Percentiles rank a stretch among this genome's conserved stretches.
These are phyloP conservation scores for Hericium coralloides DNA, from an alignment of 768 basidiomycete species.

Conservation along the genomic window DNA sequence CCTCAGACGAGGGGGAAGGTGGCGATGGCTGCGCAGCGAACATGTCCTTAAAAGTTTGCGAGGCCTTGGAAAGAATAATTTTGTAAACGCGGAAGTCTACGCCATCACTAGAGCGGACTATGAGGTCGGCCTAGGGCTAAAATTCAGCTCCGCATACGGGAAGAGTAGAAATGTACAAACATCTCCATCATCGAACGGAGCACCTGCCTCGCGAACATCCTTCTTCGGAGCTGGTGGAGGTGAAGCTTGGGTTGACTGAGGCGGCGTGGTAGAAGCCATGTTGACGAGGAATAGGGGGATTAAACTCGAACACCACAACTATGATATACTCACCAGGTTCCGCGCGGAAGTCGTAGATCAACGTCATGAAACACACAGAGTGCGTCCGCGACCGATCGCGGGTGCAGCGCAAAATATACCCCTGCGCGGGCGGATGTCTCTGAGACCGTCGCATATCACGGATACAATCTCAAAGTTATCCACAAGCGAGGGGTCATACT, in stretches of 20 bases:
- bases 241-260: too few species aligned
- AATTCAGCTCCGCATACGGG: too few species aligned
- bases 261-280: background rate
- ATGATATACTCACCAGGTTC: too few species aligned
- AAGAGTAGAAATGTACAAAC: background rate
- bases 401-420: too few species aligned
- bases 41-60: background rate
- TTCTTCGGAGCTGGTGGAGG: background rate
- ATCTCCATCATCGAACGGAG: background rate
- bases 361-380: too few species aligned
- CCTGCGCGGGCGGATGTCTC: too few species aligned
- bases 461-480: too few species aligned
- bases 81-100: constrained; percentile 5
- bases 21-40: background rate
- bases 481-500: too few species aligned
- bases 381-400: too few species aligned
- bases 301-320: too few species aligned
- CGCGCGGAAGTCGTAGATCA: too few species aligned
- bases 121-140: background rate
- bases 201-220: background rate
- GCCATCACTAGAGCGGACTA: constrained; percentile 5
- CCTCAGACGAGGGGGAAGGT: background rate
- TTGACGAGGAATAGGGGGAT: background rate
- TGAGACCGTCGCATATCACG: too few species aligned
- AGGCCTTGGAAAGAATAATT: background rate